Conservation (phyloP, 306 rosid genomes). For the Cucurbita pepo region DNA sequence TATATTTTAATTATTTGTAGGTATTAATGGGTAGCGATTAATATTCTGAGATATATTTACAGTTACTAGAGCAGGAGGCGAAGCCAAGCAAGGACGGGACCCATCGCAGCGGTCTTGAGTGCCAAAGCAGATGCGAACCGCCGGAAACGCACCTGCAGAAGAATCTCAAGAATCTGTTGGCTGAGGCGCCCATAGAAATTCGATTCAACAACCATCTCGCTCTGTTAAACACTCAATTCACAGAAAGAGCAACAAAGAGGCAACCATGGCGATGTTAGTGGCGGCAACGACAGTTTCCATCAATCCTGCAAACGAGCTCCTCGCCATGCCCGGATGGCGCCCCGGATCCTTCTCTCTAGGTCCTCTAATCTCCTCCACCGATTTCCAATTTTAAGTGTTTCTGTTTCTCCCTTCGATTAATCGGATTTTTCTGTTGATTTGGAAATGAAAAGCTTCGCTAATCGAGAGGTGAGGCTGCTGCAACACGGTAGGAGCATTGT, state of each 20-base stretch:
- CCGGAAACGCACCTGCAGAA: not conserved
- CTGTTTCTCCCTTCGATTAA: not conserved
- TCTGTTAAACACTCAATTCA: not conserved
- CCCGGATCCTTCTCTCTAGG: conserved; percentile 57
- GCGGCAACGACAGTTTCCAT: conserved; percentile 71
- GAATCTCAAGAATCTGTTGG: not conserved
- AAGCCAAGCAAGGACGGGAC: too few species aligned
- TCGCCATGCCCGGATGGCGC: conserved; percentile 62
- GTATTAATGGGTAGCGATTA: too few species aligned
- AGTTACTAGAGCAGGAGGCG: too few species aligned
- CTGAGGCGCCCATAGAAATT: not conserved
- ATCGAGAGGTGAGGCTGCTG: conserved; percentile 44
- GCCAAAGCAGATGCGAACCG: not conserved
- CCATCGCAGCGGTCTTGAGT: not conserved
- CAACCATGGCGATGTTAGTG: conserved; percentile 45
- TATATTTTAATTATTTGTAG: too few species aligned
- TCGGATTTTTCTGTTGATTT: conserved; percentile 6
- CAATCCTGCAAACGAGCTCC: conserved; percentile 70
- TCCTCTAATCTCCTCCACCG: not conserved
- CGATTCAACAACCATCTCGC: not conserved
- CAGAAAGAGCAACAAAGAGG: not conserved
- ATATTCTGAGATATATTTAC: too few species aligned
- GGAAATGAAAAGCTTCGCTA: conserved; percentile 43
- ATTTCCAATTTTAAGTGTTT: not conserved
- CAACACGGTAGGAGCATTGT: conserved; percentile 45